Conservation (phyloP, 805 yeast genomes). For the Grigorovia humatica region DNA sequence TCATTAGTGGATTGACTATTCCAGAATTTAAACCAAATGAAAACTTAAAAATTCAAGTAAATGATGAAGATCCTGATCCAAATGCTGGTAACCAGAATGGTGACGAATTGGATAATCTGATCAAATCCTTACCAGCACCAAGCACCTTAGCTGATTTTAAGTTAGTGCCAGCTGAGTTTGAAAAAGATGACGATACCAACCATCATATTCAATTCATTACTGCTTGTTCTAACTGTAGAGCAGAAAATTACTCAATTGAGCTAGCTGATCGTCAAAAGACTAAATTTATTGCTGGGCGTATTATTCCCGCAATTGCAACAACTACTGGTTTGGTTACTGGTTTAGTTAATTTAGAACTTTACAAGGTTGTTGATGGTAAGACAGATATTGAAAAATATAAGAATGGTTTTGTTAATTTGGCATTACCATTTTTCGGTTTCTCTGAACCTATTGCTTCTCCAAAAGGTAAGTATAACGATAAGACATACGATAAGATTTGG, state of each 20-base stretch:
- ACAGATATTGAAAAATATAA: constrained; percentile 74
- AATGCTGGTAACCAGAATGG: constrained; percentile 45
- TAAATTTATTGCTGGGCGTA: constrained; percentile 95
- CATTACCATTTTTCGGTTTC: constrained; percentile 92
- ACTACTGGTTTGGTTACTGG: constrained; percentile 98
- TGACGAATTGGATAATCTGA: constrained; percentile 56
- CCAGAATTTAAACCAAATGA: constrained; percentile 67
- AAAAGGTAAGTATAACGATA: constrained; percentile 69
- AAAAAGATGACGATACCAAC: constrained; percentile 94
- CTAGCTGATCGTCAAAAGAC: constrained; percentile 84
- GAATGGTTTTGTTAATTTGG: constrained; percentile 86
- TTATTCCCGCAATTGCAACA: constrained; percentile 98
- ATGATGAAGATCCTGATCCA: constrained; percentile 83
- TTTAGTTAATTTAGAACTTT: constrained; percentile 79
- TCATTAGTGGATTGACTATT: constrained; percentile 39
- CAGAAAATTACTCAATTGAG: constrained; percentile 80
- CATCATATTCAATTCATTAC: constrained; percentile 94
- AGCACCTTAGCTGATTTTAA: constrained; percentile 82
- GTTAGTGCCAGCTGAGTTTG: constrained; percentile 84
- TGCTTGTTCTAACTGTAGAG: constrained; percentile 94
- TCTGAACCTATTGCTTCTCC: constrained; percentile 90
- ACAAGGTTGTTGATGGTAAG: constrained; percentile 75
- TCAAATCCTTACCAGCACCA: constrained; percentile 79
- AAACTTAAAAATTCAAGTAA: constrained; percentile 71
- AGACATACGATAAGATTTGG: constrained; percentile 84